Conservation (phyloP, 169 alveolate genomes). For the Plasmodium berghei region DNA sequence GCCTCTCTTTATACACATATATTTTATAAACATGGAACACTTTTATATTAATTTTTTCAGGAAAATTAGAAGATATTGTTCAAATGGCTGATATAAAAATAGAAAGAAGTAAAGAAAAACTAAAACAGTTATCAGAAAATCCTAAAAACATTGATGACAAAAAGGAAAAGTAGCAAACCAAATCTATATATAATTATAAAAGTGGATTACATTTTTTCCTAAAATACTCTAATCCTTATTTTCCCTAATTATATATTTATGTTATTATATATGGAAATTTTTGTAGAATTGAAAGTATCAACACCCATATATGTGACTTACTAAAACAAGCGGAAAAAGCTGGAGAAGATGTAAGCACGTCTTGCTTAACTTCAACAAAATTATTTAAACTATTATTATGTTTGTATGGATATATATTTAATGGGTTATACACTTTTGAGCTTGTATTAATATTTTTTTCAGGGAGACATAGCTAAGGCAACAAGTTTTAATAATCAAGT, state of each 20-base stretch:
- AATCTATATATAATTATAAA: background rate
- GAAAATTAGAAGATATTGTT: constrained; percentile 29
- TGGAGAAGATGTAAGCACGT: constrained; percentile 74
- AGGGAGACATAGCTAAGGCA: constrained; percentile 83
- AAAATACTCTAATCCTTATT: background rate
- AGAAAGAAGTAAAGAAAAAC: constrained; percentile 49
- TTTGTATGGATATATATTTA: background rate
- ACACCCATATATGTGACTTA: constrained; percentile 78
- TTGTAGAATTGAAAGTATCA: constrained; percentile 77
- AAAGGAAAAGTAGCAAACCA: constrained; percentile 75
- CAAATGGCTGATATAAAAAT: constrained; percentile 65
- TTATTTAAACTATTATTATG: background rate
- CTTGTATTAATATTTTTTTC: background rate
- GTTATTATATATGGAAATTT: constrained; percentile 11
- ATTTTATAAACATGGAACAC: constrained; percentile 2
- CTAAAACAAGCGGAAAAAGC: constrained; percentile 82
- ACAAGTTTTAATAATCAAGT: constrained; percentile 80
- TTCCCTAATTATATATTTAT: background rate
- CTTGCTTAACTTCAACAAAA: background rate
- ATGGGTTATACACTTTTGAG: background rate
- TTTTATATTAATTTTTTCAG: constrained; percentile 11
- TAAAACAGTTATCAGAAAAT: constrained; percentile 72
- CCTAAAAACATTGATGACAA: constrained; percentile 67
- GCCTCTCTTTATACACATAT: background rate
- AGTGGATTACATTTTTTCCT: background rate